phyloP scores from a whole-genome alignment of 805 yeast genomes.

The Candida chilensis region DNA sequence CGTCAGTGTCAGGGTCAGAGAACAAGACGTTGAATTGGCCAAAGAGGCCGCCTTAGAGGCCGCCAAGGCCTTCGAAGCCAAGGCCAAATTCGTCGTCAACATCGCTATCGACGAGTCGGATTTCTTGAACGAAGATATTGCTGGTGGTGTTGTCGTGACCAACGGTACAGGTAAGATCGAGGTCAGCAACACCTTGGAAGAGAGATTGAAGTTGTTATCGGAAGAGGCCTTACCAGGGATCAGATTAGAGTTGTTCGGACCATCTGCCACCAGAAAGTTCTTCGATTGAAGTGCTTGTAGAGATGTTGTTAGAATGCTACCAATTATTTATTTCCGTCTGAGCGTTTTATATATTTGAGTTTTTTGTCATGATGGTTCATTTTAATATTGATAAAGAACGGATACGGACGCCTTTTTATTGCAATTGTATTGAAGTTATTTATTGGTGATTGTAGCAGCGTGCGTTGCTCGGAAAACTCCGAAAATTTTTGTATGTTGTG shows the following conservation, averaged over 20 bases:
- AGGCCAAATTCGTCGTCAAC: conserved; percentile 47
- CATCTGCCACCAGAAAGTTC: conserved; percentile 80
- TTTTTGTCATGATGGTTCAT: too few relatives aligned
- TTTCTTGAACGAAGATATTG: conserved; percentile 50
- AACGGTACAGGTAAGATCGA: conserved; percentile 77
- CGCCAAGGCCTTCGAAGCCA: conserved; percentile 50
- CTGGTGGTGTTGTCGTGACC: conserved; percentile 80
- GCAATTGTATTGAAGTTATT: too few relatives aligned
- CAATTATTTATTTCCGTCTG: too few relatives aligned
- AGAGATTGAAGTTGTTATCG: conserved; percentile 76
- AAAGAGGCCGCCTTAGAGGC: conserved; percentile 57
- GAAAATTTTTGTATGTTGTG: too few relatives aligned
- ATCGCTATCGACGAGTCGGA: conserved; percentile 46
- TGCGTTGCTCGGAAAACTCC: too few relatives aligned
- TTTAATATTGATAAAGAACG: too few relatives aligned
- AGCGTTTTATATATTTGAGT: too few relatives aligned
- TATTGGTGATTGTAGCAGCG: too few relatives aligned
- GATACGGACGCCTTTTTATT: too few relatives aligned
- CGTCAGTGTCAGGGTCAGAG: conserved; percentile 57
- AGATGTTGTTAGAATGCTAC: too few relatives aligned
- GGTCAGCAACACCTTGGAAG: conserved; percentile 89
- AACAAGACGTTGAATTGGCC: conserved; percentile 53
- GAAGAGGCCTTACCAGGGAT: conserved; percentile 88
- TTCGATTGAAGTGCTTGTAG: conserved; percentile 78
- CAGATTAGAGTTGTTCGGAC: conserved; percentile 83